A percentile compares a stretch with the other conserved stretches of the same genome.
Evolutionary conservation across 2,329 filamentous ascomycete species (phyloP).

Genomic region (Phaeoacremonium minimum): DNA sequence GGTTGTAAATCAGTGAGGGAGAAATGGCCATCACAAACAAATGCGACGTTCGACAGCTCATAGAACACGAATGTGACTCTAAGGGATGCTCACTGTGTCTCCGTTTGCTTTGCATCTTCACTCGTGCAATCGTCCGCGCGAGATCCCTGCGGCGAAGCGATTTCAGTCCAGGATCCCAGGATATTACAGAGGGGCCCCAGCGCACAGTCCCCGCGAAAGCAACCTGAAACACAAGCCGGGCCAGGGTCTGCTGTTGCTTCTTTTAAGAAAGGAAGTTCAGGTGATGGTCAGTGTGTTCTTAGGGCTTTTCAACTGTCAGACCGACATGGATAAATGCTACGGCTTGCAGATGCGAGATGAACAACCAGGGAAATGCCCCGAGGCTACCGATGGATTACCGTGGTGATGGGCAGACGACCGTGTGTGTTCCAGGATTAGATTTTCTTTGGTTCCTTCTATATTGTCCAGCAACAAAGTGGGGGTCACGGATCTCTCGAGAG

Average conservation of each 20-base stretch:
- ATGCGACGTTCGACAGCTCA: too few species aligned
- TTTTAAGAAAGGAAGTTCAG: background rate
- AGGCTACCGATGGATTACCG: background rate
- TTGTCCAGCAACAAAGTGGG: too few species aligned
- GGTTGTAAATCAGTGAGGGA: too few species aligned
- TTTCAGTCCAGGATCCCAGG: background rate
- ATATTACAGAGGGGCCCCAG: too few species aligned
- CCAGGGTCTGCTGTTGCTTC: background rate
- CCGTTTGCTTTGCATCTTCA: too few species aligned
- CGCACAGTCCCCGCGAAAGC: background rate
- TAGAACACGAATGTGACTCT: too few species aligned
- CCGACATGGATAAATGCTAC: background rate
- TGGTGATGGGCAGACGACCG: background rate
- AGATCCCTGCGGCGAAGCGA: background rate
- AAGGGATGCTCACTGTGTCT: too few species aligned
- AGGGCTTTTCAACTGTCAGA: background rate
- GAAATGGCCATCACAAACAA: too few species aligned
- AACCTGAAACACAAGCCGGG: background rate
- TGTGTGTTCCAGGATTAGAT: too few species aligned
- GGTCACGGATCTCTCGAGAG: too few species aligned
- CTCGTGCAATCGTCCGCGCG: background rate
- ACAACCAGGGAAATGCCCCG: background rate
- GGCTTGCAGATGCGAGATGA: background rate
- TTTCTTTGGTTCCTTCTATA: too few species aligned
- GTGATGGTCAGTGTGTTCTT: background rate